Base-by-base conservation (phyloP, 1,284 basidiomycete species). In the Microstroma glucosiphilum region DNA sequence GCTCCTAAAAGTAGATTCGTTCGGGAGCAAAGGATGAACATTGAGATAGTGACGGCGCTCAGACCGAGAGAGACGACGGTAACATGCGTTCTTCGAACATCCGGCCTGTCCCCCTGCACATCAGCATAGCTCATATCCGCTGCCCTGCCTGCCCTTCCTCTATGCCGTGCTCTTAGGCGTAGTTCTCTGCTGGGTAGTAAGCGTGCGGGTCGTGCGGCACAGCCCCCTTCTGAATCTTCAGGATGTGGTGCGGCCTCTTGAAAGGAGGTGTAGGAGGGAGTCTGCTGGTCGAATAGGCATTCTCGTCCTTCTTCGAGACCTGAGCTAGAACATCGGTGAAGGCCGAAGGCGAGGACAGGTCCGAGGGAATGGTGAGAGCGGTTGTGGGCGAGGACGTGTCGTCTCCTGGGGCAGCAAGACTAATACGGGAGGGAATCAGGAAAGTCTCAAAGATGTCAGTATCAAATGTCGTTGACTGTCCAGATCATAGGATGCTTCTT, bases 291-390 rank as follows among this genome's bases (percentile, higher is more conserved):
- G 73, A 69, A 67, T 78, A 79, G 69, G 65, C 64, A 9, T 48
- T 30, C 17, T 56, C 60, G 40, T 62, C 21, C 19, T 66, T 40
- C 62, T 66, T 64, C 62, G 77, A 74, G 42, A 76, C 75, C 58
- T 76, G 74, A 8, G 69, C 70, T 8, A 78, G 68, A 53, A 78
- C 76, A 54, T 78, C 67, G 23, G 77, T 78, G 70, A 79, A 79
- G 17, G 77, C 77, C 19, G 71, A 69, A 30, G 77, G 76, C 53
- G 73, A 68, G 37, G 68, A 64, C 37, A 77, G 66, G 58, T 79
- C 77, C 43, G 64, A 56, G 6, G 77, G 77, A 12, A 69, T 68
- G 15, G 73, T 71, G n/a, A 77, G 63, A 7, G 73, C 70, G 9
- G 76, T 75, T 46, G 69, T 37, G 25, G 46, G 63, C 53, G 67